These are phyloP conservation scores for Chimonanthus salicifolius DNA, from an alignment of 164 flowering plant genomes.

Conservation along the genomic window DNA sequence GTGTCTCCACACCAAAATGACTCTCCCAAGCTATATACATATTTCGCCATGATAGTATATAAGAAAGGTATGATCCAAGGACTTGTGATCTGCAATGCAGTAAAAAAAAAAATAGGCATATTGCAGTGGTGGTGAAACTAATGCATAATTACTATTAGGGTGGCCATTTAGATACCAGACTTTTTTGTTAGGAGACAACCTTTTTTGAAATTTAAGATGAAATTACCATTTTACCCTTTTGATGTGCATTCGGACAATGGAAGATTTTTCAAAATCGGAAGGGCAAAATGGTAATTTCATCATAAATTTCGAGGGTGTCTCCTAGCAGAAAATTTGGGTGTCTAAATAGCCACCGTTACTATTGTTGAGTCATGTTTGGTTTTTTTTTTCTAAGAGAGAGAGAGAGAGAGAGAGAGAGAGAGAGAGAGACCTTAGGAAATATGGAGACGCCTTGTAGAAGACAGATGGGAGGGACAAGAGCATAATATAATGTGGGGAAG, in stretches of 20 bases:
- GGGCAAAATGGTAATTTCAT: background rate
- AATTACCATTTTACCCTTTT: background rate
- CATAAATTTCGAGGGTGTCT: too few species aligned
- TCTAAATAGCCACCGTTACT: background rate
- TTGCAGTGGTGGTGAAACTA: background rate
- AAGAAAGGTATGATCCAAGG: constrained; percentile 61
- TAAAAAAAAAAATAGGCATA: too few species aligned
- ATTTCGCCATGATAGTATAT: constrained; percentile 29
- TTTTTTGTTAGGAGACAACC: background rate
- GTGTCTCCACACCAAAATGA: constrained; percentile 47
- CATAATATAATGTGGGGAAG: constrained; percentile 22
- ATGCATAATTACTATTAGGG: constrained; percentile 11
- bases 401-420: background rate
- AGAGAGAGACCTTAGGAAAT: constrained; percentile 24
- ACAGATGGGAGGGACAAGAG: constrained; percentile 20
- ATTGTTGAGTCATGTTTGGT: background rate
- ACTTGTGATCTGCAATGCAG: constrained; percentile 44
- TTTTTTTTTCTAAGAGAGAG: too few species aligned
- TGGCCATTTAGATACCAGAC: constrained; percentile 38
- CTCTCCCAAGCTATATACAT: constrained; percentile 34
- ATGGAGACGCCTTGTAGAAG: constrained; percentile 22
- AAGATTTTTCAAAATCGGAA: background rate
- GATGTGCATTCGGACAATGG: background rate
- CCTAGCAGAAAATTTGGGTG: too few species aligned
- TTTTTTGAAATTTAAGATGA: background rate